These are phyloP conservation scores for Dinochytrium kinnereticum DNA, from an alignment of 371 early-diverging fungal genomes.

Conservation along the genomic window DNA sequence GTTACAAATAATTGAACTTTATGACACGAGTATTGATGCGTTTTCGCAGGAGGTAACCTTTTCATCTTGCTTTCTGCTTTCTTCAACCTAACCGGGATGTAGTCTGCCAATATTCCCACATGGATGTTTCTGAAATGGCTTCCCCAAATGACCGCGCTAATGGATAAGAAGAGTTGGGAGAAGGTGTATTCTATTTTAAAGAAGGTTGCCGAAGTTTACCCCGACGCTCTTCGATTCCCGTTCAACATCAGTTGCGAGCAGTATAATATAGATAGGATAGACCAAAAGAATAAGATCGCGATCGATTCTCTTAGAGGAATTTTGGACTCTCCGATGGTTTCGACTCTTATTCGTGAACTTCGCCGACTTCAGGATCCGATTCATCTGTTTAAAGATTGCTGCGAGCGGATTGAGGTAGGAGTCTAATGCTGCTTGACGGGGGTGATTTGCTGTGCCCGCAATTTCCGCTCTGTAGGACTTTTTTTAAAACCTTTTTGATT, in stretches of 20 bases:
- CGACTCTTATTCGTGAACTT: conserved; percentile 67
- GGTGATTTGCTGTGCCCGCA: too few species aligned
- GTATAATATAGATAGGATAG: conserved; percentile 49
- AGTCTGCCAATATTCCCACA: conserved; percentile 37
- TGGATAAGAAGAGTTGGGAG: conserved; percentile 57
- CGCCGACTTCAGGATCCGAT: conserved; percentile 71
- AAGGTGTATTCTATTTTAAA: conserved; percentile 52
- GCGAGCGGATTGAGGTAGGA: conserved; percentile 26
- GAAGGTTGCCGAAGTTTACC: conserved; percentile 66
- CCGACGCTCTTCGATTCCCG: conserved; percentile 72
- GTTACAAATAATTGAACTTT: conserved; percentile 68
- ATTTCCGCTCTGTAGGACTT: too few species aligned
- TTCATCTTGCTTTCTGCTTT: too few species aligned
- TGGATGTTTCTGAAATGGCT: conserved; percentile 82
- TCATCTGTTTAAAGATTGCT: conserved; percentile 69
- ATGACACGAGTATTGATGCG: conserved; percentile 47
- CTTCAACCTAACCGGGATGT: too few species aligned
- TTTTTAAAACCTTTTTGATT: too few species aligned
- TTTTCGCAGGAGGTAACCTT: conserved; percentile 27
- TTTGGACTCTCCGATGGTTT: conserved; percentile 57
- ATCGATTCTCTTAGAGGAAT: conserved; percentile 43
- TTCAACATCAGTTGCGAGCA: conserved; percentile 74
- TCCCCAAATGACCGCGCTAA: conserved; percentile 74
- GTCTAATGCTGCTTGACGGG: too few species aligned
- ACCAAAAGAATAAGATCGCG: not conserved